Base-by-base conservation (phyloP, 441 rosid genomes). In the Melastoma candidum region DNA sequence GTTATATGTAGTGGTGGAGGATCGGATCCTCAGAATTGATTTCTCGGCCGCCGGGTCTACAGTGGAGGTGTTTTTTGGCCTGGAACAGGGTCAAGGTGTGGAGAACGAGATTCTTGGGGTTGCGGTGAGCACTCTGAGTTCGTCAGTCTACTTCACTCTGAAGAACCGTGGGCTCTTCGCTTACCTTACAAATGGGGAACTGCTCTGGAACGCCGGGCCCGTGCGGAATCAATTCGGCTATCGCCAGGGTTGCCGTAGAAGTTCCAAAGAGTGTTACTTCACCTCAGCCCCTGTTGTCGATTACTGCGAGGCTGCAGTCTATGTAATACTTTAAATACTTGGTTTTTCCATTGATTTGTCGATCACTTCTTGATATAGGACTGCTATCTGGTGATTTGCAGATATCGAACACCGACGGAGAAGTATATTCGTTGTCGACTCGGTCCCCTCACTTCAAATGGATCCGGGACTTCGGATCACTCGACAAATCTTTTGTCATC, bases 201-300 rank as follows among this genome's bases (percentile, higher is more conserved):
- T 73, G n/a, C 71, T 76, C 26, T 88, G 98, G 98, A 87, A 81
- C 26, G 65, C 66, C n/a, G 95, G 94, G 48, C 87, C 97, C 14
- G 71, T 79, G 59, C 63, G 67, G 6, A 69, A 71, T 50, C 84
- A 71, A 11, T 70, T 63, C 48, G 89, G 90, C 2, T 85, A 83
- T 64, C 71, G 70, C 48, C 67, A 77, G 65, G 98, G 96, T 24
- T 87, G 98, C 60, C 47, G 77, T 12, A 81, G 75, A 72, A 74
- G 59, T 53, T 61, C 66, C 48, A 32, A 49, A 3, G 79, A 82
- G 58, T 92, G 98, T 60, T 76, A 59, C 68, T 92, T 87, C 55
- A 56, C 74, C 60, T 82, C 96, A 4, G 64, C 11, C 14, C 95
- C 96, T 0, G 74, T 88, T 44, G 67, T 92, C 58, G 96, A 85